Base-by-base conservation (phyloP, 2,329 filamentous ascomycete genomes). In the Emmonsiellopsis sp. region DNA sequence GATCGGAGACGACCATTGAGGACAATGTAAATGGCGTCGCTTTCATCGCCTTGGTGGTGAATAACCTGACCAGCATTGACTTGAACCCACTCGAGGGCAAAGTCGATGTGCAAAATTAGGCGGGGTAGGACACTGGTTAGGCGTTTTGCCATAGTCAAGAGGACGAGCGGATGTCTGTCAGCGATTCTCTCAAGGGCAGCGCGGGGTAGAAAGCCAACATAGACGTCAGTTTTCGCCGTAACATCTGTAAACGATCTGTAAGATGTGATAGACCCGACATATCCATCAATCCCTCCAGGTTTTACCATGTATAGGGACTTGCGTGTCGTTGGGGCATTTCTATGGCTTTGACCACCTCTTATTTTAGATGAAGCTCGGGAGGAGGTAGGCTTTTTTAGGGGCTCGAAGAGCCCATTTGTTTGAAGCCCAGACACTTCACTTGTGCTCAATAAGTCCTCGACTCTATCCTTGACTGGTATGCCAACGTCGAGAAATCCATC, bases 1-100 rank as follows among this genome's bases (percentile, higher is more conserved):
- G 92, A 81, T 53, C 94, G 81, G 14, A 98, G 72, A 13, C 93
- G 87, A 8, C 93, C 93, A 61, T 98, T 98, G 13, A 98, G 79
- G 1, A 98, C 93, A 56, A 98, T 91, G 63, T 97, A 98, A 42
- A 98, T 98, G 1, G 94, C 92, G 68, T 98, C 93, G 63, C 93
- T 98, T 60, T 97, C 93, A 60, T 98, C 91, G 2, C 85, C 85
- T 68, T 95, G 87, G 60, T 95, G 88, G 67, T 94, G 95, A 37
- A 98, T 87, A 8, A 96, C 87, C 65, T 98, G 90, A 0, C 93
- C 91, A 3, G 93, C 89, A 69, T 89, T 90, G 56, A 98, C 90
- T 65, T 98, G 94, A 2, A 96, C 85, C 93, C 94, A 98, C 73
- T 98, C 94, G 14, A 98, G 77, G 3, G 93, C 93, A 71, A 98